Conservation (phyloP, 352 stramenopile species). For the Thalassiosira hispida region DNA sequence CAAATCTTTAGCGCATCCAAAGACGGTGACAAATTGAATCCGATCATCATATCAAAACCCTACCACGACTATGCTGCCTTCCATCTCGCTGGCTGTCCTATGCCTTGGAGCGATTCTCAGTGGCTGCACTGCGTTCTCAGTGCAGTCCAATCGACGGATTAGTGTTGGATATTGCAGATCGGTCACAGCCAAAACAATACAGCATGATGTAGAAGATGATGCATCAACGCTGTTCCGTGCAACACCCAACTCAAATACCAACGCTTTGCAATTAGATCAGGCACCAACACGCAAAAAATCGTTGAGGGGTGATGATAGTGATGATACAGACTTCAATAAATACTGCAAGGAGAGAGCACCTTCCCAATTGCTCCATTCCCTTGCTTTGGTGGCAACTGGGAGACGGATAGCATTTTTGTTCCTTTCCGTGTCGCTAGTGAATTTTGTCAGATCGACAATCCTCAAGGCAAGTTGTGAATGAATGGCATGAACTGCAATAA, state of each 20-base stretch:
- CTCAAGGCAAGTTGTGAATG: slow-evolving; percentile 27
- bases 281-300: background rate
- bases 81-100: background rate
- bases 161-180: background rate
- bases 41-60: background rate
- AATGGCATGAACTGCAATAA: background rate
- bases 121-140: background rate
- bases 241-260: background rate
- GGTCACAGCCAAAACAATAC: too few relatives aligned
- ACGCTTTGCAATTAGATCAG: background rate
- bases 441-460: slow-evolving; percentile 37
- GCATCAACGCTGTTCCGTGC: background rate
- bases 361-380: slow-evolving; percentile 17
- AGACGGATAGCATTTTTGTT: slow-evolving; percentile 35
- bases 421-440: slow-evolving; percentile 26
- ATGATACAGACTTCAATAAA: background rate
- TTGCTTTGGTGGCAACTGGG: slow-evolving; percentile 17
- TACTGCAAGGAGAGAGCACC: background rate
- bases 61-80: background rate
- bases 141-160: background rate
- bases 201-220: background rate
- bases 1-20: too few relatives aligned
- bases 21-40: too few relatives aligned
- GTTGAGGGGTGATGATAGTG: background rate
- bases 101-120: background rate